These are phyloP conservation scores for Avena sativa DNA, from an alignment of 176 grass and related monocot genomes.

Conservation along the genomic window DNA sequence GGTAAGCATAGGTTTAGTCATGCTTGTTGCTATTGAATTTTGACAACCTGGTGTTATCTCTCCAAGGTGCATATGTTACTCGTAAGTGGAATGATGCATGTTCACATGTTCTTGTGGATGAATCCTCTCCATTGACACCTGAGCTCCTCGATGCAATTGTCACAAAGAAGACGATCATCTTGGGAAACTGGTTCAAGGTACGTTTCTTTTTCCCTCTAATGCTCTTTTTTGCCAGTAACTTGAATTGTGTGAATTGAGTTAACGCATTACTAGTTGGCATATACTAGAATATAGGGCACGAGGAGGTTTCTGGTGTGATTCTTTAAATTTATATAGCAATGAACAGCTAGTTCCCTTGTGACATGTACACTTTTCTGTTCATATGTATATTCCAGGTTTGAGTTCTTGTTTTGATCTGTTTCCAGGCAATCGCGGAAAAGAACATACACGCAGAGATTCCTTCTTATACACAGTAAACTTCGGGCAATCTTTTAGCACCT, in stretches of 20 bases:
- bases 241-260: slow-evolving; percentile 39
- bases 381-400: slow-evolving; percentile 16
- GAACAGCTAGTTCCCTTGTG: slow-evolving; percentile 6
- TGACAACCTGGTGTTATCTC: slow-evolving; percentile 31
- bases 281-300: not conserved
- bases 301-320: slow-evolving; percentile 21
- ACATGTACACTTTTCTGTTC: not conserved
- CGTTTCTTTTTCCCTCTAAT: slow-evolving; percentile 17
- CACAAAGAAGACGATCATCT: slow-evolving; percentile 69
- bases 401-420: slow-evolving; percentile 35
- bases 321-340: slow-evolving; percentile 17
- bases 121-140: slow-evolving; percentile 66
- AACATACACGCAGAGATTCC: slow-evolving; percentile 77
- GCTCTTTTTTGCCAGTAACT: slow-evolving; percentile 22
- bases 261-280: not conserved
- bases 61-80: slow-evolving; percentile 69
- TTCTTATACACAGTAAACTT: slow-evolving; percentile 79
- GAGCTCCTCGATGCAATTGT: slow-evolving; percentile 85
- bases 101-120: slow-evolving; percentile 84
- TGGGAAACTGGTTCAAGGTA: slow-evolving; percentile 85
- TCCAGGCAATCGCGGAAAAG: slow-evolving; percentile 71
- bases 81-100: slow-evolving; percentile 85
- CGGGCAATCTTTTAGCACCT: slow-evolving; percentile 31
- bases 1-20: not conserved
- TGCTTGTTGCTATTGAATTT: slow-evolving; percentile 17